Percentiles rank a stretch among this genome's conserved stretches.
These are phyloP conservation scores for Phaeotremella skinneri DNA, from an alignment of 768 basidiomycete species.

Conservation along the genomic window DNA sequence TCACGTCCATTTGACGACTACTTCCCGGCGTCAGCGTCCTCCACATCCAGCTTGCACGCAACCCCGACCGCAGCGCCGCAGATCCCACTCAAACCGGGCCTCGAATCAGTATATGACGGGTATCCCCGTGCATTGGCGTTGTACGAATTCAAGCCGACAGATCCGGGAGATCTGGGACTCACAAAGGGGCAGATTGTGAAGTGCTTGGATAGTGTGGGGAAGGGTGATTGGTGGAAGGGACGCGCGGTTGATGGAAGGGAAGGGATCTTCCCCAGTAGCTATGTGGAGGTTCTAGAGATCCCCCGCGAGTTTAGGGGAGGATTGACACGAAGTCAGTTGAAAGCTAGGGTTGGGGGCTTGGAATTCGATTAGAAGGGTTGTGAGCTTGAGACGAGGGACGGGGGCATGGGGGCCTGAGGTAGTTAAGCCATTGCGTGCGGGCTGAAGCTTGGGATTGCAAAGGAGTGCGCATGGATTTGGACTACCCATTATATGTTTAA, in stretches of 20 bases:
- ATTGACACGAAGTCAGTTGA: slow-evolving; percentile 31
- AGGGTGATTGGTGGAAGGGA: slow-evolving; percentile 43
- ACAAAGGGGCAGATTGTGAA: slow-evolving; percentile 65
- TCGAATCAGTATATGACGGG: slow-evolving; percentile 42
- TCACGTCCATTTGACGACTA: slow-evolving; percentile 12
- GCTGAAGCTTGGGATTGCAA: no score
- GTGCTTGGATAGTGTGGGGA: slow-evolving; percentile 66
- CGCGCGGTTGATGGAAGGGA: slow-evolving; percentile 8
- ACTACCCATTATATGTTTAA: no score
- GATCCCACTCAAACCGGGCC: slow-evolving; percentile 19
- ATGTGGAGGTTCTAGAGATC: slow-evolving; percentile 42
- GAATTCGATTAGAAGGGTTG: slow-evolving; percentile 27
- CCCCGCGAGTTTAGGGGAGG: slow-evolving; percentile 37
- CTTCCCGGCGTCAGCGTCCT: not conserved
- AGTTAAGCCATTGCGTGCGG: no score
- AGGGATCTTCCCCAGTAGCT: slow-evolving; percentile 45
- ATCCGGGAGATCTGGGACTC: slow-evolving; percentile 68
- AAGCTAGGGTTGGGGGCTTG: slow-evolving; percentile 20
- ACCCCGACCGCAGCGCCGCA: slow-evolving; percentile 16
- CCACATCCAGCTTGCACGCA: slow-evolving; percentile 1
- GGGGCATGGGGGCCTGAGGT: no score
- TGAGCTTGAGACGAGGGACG: not conserved
- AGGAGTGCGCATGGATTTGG: no score
- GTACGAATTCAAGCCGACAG: slow-evolving; percentile 72
- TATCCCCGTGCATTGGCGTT: slow-evolving; percentile 62